phyloP scores from a whole-genome alignment of 1,284 basidiomycete species.

The Trichosporon coremiiforme region DNA sequence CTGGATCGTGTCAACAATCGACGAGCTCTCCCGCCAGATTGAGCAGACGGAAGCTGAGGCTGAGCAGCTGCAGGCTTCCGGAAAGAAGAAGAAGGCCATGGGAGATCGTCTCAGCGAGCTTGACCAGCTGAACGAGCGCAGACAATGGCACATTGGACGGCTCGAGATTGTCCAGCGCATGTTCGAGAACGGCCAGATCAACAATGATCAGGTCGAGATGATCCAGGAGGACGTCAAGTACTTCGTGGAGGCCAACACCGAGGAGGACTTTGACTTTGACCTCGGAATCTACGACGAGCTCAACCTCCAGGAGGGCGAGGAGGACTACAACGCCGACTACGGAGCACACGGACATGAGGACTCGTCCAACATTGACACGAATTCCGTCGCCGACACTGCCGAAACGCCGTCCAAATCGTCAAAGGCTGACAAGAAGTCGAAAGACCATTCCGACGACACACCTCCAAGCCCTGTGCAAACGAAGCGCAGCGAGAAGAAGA shows the following conservation, averaged over 20 bases:
- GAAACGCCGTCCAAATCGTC: slow-evolving; percentile 51
- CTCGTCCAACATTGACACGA: slow-evolving; percentile 58
- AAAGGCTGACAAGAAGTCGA: slow-evolving; percentile 46
- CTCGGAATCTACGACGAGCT: slow-evolving; percentile 98
- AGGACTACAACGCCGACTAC: slow-evolving; percentile 79
- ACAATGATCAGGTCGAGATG: slow-evolving; percentile 74
- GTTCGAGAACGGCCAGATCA: slow-evolving; percentile 89
- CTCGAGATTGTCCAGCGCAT: slow-evolving; percentile 92
- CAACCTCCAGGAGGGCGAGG: slow-evolving; percentile 82
- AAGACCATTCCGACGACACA: slow-evolving; percentile 24
- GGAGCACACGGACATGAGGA: slow-evolving; percentile 65
- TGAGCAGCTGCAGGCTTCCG: slow-evolving; percentile 64
- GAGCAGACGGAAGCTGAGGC: slow-evolving; percentile 95
- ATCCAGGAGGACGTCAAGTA: slow-evolving; percentile 96
- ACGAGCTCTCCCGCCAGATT: slow-evolving; percentile 89
- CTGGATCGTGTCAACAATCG: slow-evolving; percentile 85
- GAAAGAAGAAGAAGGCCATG: slow-evolving; percentile 75
- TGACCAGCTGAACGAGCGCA: slow-evolving; percentile 86
- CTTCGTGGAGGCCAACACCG: slow-evolving; percentile 94
- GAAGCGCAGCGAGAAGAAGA: slow-evolving; percentile 35
- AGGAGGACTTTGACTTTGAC: slow-evolving; percentile 97
- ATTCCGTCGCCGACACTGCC: slow-evolving; percentile 55
- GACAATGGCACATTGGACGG: slow-evolving; percentile 92
- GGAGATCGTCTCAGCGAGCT: slow-evolving; percentile 74
- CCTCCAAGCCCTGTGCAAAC: slow-evolving; percentile 47